phyloP scores from a whole-genome alignment of 2,329 filamentous ascomycete genomes.

The Alternaria incomplexa region DNA sequence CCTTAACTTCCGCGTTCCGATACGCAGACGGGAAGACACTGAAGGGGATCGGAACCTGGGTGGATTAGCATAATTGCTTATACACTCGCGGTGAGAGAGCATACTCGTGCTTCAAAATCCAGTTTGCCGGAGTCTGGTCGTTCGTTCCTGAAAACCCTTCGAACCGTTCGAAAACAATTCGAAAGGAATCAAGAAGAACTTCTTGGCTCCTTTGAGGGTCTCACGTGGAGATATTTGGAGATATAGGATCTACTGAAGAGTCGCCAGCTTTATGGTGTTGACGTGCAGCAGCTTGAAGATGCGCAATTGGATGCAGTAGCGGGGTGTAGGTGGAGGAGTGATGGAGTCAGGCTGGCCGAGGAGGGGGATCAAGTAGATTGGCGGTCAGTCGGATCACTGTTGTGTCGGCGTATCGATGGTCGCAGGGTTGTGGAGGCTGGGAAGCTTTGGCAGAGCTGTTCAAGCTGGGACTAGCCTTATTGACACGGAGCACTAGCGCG shows the following conservation, averaged over 20 bases:
- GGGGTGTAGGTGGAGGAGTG: conserved; percentile 46
- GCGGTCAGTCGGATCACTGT: conserved; percentile 36
- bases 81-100: conserved; percentile 1
- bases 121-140: conserved; percentile 87
- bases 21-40: conserved; percentile 99
- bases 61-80: conserved; percentile 19
- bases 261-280: conserved; percentile 42
- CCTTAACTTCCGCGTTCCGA: conserved; percentile 64
- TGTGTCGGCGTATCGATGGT: conserved; percentile 33
- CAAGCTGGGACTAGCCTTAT: conserved; percentile 27
- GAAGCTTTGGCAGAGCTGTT: conserved; percentile 30
- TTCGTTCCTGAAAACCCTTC: conserved; percentile 74
- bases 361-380: conserved; percentile 45
- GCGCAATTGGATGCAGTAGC: conserved; percentile 49
- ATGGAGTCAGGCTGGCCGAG: conserved; percentile 38
- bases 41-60: conserved; percentile 79
- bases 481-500: conserved; percentile 30
- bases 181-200: conserved; percentile 71
- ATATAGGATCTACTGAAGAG: conserved; percentile 24
- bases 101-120: conserved; percentile 99
- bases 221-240: conserved; percentile 33
- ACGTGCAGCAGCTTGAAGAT: conserved; percentile 35
- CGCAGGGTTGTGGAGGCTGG: conserved; percentile 26
- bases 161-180: conserved; percentile 58
- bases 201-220: conserved; percentile 51